Conservation (phyloP, 805 yeast species). For the Metschnikowia reukaufii region DNA sequence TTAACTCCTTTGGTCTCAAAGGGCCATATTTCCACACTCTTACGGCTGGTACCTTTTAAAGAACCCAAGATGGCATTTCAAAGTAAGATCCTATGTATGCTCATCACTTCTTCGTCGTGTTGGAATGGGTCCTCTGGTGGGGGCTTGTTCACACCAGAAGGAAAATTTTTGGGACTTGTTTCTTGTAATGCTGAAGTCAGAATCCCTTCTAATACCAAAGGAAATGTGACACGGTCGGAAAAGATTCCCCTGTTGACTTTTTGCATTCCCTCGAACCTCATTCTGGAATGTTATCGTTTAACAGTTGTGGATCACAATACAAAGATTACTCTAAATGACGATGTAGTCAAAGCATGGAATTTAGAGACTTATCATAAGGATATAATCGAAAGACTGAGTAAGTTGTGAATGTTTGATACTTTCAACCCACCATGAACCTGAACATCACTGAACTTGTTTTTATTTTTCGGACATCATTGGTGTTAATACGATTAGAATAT, state of each 20-base stretch:
- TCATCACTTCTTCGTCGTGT: conserved; percentile 43
- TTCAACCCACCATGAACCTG: too few relatives aligned
- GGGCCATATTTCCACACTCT: conserved; percentile 31
- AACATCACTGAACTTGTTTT: too few relatives aligned
- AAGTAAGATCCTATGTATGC: conserved; percentile 18
- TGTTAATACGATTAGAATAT: too few relatives aligned
- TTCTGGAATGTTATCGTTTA: conserved; percentile 24
- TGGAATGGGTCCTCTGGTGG: conserved; percentile 57
- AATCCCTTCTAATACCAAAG: conserved; percentile 16
- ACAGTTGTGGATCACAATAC: not conserved
- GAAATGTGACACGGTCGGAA: conserved; percentile 20
- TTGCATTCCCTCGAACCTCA: conserved; percentile 34
- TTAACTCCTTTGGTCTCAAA: conserved; percentile 31
- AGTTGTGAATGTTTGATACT: not conserved
- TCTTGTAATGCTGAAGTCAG: conserved; percentile 45
- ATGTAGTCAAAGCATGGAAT: not conserved
- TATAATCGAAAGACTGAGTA: not conserved
- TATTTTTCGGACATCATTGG: too few relatives aligned
- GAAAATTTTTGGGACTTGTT: conserved; percentile 40
- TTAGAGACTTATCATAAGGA: not conserved
- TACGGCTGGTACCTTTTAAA: conserved; percentile 11
- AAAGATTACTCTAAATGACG: not conserved
- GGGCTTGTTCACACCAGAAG: conserved; percentile 30
- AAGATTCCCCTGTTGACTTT: conserved; percentile 33
- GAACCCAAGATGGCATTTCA: too few relatives aligned